These are phyloP conservation scores for Pleodorina starrii DNA, from an alignment of 139 green algal genomes.

Conservation along the genomic window DNA sequence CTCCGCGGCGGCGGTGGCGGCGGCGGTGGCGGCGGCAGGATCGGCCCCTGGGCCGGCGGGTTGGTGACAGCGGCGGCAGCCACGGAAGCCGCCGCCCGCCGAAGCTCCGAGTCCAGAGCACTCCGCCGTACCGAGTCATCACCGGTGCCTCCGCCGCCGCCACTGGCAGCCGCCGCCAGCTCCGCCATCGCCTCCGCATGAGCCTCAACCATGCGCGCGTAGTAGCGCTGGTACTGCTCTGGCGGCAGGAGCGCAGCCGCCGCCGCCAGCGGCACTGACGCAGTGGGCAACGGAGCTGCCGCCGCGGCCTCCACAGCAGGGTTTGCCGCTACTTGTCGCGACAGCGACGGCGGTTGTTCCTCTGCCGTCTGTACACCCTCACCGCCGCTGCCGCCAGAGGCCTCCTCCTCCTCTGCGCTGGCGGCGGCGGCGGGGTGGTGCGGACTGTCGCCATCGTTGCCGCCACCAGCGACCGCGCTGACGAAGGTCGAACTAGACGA, in stretches of 20 bases:
- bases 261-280: slow-evolving; percentile 5
- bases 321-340: neutral
- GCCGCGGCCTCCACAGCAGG: neutral
- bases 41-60: neutral
- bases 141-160: neutral
- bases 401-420: too few relatives aligned
- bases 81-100: neutral
- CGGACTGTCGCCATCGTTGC: neutral
- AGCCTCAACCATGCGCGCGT: slow-evolving; percentile 12
- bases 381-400: neutral
- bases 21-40: slow-evolving; percentile 6
- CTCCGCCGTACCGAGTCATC: neutral
- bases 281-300: neutral
- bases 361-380: too few relatives aligned
- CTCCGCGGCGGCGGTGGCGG: neutral
- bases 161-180: neutral
- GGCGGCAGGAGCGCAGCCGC: slow-evolving; percentile 32
- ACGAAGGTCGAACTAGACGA: neutral
- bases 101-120: neutral
- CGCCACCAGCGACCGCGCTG: neutral
- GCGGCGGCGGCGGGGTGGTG: too few relatives aligned
- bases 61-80: neutral
- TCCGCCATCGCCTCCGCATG: slow-evolving; percentile 40
- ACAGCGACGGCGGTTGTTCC: too few relatives aligned
- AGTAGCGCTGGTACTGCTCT: slow-evolving; percentile 25